phyloP scores from a whole-genome alignment of 2,329 filamentous ascomycete genomes.

The Colletotrichum godetiae region DNA sequence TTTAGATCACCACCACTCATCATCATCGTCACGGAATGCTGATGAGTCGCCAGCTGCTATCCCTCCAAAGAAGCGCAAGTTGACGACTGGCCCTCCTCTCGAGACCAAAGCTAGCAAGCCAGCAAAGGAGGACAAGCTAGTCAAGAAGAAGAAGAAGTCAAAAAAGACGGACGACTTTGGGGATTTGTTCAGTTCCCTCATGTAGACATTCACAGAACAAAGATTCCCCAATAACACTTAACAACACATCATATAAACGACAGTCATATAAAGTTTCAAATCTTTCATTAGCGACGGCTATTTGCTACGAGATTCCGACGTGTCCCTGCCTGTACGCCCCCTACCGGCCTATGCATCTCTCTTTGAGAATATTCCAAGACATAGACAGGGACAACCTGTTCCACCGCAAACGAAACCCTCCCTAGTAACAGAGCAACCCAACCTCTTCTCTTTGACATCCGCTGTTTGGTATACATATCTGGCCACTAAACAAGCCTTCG shows the following conservation, averaged over 20 bases:
- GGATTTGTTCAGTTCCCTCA: slow-evolving; percentile 74
- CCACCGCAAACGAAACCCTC: slow-evolving; percentile 1
- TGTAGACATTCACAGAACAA: slow-evolving; percentile 44
- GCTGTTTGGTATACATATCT: slow-evolving; percentile 26
- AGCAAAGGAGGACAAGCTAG: slow-evolving; percentile 44
- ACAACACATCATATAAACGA: background rate
- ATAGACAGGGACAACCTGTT: slow-evolving; percentile 10
- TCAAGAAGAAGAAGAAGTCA: slow-evolving; percentile 51
- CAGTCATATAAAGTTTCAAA: slow-evolving; percentile 14
- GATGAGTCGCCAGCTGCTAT: background rate
- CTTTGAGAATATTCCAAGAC: slow-evolving; percentile 21
- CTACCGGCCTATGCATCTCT: slow-evolving; percentile 23
- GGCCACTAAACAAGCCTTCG: background rate
- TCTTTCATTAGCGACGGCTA: slow-evolving; percentile 35
- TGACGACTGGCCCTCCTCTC: background rate
- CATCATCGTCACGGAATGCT: background rate
- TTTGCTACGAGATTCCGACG: slow-evolving; percentile 31
- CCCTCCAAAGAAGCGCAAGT: slow-evolving; percentile 20
- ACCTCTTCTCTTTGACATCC: background rate
- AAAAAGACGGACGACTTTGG: slow-evolving; percentile 76
- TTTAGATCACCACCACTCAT: background rate
- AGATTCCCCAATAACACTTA: background rate
- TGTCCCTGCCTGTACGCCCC: slow-evolving; percentile 35
- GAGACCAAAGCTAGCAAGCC: background rate
- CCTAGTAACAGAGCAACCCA: slow-evolving; percentile 13